Evolutionary conservation across 2,329 filamentous ascomycete genomes (phyloP).

Genomic region (Microdochium trichocladiopsis): DNA sequence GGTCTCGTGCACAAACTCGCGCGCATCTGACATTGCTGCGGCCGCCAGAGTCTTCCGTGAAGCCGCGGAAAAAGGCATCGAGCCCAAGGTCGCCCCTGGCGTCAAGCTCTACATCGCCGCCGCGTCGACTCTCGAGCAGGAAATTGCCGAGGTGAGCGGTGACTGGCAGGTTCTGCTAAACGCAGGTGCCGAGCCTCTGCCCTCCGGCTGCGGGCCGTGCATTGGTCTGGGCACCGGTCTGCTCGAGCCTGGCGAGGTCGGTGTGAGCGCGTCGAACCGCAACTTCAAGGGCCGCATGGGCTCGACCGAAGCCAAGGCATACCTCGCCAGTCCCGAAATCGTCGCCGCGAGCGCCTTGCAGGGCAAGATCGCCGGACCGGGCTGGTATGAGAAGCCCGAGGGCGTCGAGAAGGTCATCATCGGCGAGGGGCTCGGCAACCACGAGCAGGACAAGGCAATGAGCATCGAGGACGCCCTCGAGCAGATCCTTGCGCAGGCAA

Average conservation of each 20-base stretch:
- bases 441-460: slow-evolving; percentile 56
- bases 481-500: slow-evolving; percentile 62
- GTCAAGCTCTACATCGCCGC: slow-evolving; percentile 89
- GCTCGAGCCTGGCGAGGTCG: slow-evolving; percentile 77
- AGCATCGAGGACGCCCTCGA: slow-evolving; percentile 65
- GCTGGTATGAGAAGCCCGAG: slow-evolving; percentile 68
- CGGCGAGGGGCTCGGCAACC: slow-evolving; percentile 64
- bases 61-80: slow-evolving; percentile 56
- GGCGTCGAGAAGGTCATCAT: slow-evolving; percentile 59
- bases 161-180: slow-evolving; percentile 80
- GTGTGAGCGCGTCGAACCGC: slow-evolving; percentile 76
- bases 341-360: slow-evolving; percentile 81
- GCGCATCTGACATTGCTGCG: slow-evolving; percentile 72
- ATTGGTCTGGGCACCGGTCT: slow-evolving; percentile 77
- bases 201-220: slow-evolving; percentile 73
- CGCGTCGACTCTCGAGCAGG: slow-evolving; percentile 72
- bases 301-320: slow-evolving; percentile 69
- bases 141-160: slow-evolving; percentile 68
- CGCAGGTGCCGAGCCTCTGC: slow-evolving; percentile 67
- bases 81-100: slow-evolving; percentile 64
- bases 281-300: slow-evolving; percentile 95
- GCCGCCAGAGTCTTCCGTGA: slow-evolving; percentile 83
- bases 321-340: slow-evolving; percentile 82
- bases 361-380: slow-evolving; percentile 68
- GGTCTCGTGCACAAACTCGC: slow-evolving; percentile 83